Evolutionary conservation across 1,139 yeast genomes (phyloP), one percentile per base, ranked within the genome.

Genomic region (Scheffersomyces segobiensis): DNA sequence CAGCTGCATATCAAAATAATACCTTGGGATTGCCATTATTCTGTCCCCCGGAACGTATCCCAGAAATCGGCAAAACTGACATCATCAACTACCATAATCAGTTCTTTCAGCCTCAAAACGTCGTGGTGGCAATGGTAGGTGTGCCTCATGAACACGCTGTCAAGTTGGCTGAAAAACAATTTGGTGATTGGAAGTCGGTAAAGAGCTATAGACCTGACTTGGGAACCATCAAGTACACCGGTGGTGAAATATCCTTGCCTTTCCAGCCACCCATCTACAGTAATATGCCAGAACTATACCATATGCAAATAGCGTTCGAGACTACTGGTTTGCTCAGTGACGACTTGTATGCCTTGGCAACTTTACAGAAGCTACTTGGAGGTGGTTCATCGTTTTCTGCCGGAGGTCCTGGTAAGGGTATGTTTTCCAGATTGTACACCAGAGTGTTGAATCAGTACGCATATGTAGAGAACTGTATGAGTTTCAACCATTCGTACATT

Each of bases 341-440:
- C 20, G 98, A 95, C 66, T 87, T 93, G 52, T 95, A 95, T 68
- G 96, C 97, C 0, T 79, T 93, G 53, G 98, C 98, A 0, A 88
- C 95, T 0, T 82, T 95, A 58, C 99, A 95, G 70, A 93, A 95
- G 60, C 79, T 95, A 42, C 79, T 95, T n/a, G 99, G 99, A 50
- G 98, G 98, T 49, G 99, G 99, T 55, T 96, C 98, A 7, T 93
- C 98, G 1, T 95, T 95, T 70, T 89, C 96, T 24, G 98, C 99
- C 12, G 99, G 99, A 63, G 99, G 99, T 0, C 99, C 99, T n/a
- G 99, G 99, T 57, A 95, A 95, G 75, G 99, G 99, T 5, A 93
- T 95, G 98, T 96, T 93, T 72, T 91, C 98, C 2, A 83, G 99
- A 60, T 84, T 96, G 42, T 95, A 93, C 77, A 92, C 97, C 0